phyloP scores from a whole-genome alignment of 1,284 basidiomycete genomes.

The Porogramme epimiltina region DNA sequence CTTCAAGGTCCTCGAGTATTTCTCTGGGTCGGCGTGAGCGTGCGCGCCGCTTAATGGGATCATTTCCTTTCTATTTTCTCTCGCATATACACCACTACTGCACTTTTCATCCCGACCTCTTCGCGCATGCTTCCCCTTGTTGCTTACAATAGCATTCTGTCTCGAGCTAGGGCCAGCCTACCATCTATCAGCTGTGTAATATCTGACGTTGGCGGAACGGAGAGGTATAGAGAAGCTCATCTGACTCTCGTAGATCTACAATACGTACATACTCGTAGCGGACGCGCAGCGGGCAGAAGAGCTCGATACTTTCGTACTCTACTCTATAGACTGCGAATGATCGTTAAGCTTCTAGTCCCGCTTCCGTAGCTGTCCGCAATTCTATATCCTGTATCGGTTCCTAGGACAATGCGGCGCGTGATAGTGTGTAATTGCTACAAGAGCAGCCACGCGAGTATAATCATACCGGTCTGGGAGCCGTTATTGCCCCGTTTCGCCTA shows the following conservation, averaged over 20 bases:
- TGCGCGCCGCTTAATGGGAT: not conserved
- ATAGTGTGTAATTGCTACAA: too few relatives aligned
- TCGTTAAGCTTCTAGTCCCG: too few relatives aligned
- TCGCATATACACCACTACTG: not conserved
- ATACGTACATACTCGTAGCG: not conserved
- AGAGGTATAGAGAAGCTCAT: not conserved
- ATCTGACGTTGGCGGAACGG: not conserved
- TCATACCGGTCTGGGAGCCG: too few relatives aligned
- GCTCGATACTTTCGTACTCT: too few relatives aligned
- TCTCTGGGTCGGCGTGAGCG: slow-evolving; percentile 16
- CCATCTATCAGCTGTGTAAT: not conserved
- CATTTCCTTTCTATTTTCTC: not conserved
- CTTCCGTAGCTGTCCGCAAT: too few relatives aligned
- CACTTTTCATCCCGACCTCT: not conserved
- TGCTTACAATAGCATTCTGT: not conserved
- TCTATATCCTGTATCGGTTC: too few relatives aligned
- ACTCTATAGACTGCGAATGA: too few relatives aligned
- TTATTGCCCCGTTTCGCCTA: too few relatives aligned
- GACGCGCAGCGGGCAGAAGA: too few relatives aligned
- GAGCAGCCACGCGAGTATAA: too few relatives aligned
- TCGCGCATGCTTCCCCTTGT: not conserved
- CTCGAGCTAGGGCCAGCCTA: not conserved
- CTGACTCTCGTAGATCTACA: slow-evolving; percentile 5
- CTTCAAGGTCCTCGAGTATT: slow-evolving; percentile 46
- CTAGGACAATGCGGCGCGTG: too few relatives aligned